Conservation (phyloP, 139 green algal species). For the Chlorella sp. region DNA sequence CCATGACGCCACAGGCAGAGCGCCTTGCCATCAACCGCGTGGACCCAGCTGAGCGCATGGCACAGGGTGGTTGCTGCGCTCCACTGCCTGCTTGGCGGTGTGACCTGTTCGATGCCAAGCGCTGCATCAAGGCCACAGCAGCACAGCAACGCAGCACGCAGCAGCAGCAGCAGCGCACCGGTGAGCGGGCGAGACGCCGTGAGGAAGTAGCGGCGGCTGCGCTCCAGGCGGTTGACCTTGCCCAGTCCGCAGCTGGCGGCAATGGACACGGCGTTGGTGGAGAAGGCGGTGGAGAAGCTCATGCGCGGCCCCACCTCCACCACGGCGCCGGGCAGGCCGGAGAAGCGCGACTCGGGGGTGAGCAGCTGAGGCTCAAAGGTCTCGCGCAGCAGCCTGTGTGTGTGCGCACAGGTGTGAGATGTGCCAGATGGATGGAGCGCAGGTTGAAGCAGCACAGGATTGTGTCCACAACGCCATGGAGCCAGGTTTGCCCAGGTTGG, state of each 20-base stretch:
- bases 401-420: too few species aligned
- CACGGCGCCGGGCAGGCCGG: neutral
- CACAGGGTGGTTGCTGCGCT: too few species aligned
- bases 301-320: conserved; percentile 85
- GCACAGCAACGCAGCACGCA: too few species aligned
- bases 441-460: too few species aligned
- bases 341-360: conserved; percentile 32
- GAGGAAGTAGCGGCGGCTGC: conserved; percentile 68
- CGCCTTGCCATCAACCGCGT: too few species aligned
- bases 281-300: conserved; percentile 94
- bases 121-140: too few species aligned
- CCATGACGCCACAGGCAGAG: too few species aligned
- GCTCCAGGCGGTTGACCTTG: conserved; percentile 65
- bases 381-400: conserved; percentile 83
- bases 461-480: neutral
- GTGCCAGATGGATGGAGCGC: too few species aligned
- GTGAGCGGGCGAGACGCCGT: conserved; percentile 36
- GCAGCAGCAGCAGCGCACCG: too few species aligned
- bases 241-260: conserved; percentile 79
- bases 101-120: too few species aligned
- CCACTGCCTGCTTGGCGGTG: too few species aligned
- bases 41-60: too few species aligned
- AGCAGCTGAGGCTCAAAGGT: conserved; percentile 94
- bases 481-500: neutral
- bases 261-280: conserved; percentile 95